A percentile compares a stretch with the other conserved stretches of the same genome.
Evolutionary conservation across 2,329 filamentous ascomycete species (phyloP).

Genomic region (Aspergillus pseudoterreus): DNA sequence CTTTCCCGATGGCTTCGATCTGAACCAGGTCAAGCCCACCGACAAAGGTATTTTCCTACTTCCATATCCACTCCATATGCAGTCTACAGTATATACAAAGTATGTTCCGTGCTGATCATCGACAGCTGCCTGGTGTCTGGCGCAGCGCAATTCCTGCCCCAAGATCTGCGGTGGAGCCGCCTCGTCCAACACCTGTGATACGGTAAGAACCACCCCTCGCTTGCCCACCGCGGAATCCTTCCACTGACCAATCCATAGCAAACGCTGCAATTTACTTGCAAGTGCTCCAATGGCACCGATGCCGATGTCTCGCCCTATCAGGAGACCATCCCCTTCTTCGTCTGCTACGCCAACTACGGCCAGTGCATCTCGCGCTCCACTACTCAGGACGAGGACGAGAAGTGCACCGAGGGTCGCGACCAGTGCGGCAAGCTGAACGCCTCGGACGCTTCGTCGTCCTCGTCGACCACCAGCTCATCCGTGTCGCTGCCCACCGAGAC

Average conservation of each 20-base stretch:
- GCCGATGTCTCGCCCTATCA: conserved; percentile 56
- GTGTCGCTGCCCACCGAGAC: conserved; percentile 28
- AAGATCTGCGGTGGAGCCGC: conserved; percentile 53
- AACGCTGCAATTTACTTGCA: conserved; percentile 54
- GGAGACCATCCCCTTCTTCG: conserved; percentile 58
- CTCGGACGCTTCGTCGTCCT: conserved; percentile 25
- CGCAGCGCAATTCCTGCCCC: conserved; percentile 58
- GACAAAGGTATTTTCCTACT: conserved; percentile 26
- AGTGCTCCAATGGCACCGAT: conserved; percentile 52
- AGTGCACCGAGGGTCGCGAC: conserved; percentile 45
- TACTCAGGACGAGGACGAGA: conserved; percentile 42
- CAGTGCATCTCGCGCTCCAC: conserved; percentile 43
- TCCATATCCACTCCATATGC: too few species aligned
- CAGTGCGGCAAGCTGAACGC: conserved; percentile 53
- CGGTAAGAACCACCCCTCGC: conserved; percentile 43
- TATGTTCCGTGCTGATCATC: background rate
- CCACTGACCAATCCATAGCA: conserved; percentile 29
- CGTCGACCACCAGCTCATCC: conserved; percentile 26
- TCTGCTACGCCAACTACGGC: conserved; percentile 53
- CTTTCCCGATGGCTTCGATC: conserved; percentile 40
- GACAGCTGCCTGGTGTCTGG: conserved; percentile 55
- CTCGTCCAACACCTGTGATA: conserved; percentile 53
- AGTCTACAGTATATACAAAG: too few species aligned
- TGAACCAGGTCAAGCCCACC: conserved; percentile 35
- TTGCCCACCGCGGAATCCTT: conserved; percentile 10